Evolutionary conservation across 1,284 basidiomycete genomes (phyloP), one percentile per base, ranked within the genome.

Genomic region (Sphaerobolus stellatus): DNA sequence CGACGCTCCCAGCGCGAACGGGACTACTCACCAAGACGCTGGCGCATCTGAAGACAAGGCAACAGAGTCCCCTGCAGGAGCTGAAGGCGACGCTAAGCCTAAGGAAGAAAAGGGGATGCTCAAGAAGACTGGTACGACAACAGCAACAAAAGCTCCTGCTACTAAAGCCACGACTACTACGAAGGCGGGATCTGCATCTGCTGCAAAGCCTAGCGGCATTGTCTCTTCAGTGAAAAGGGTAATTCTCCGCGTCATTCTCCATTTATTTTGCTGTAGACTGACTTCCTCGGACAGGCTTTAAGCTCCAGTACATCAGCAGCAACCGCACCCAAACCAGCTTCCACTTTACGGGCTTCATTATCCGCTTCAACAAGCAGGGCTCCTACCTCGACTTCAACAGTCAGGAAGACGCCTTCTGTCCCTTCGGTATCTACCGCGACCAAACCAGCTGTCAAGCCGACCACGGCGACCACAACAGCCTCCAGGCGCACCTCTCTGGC

Each of bases 391-490:
- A 49, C 47, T 36, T 27, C 53, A 8, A 18, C 53, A 20, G 36
- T 41, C 18, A 49, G 43, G 46, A 41, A 38, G 25, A 29, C 53
- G 13, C 24, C 53, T 44, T 48, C 47, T 29, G 41, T 20, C 13
- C 22, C 22, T 13, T 18, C 41, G 18, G 20, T 43, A 4, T 24
- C 41, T 43, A 24, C 41, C 11, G 22, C 41, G 8, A 43, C 28
- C 47, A 40, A 46, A 27, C 25, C 22, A 16, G 20, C 38, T 29
- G 24, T 53, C 13, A 48, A 30, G 16, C 41, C 41, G 13, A 13
- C 41, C 14, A 43, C 78, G 53, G 75, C 80, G 63, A 72, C 76
- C 44, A 58, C 56, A 5, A 66, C 62, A 56, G 53, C 66, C 18
- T 11, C 59, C 2, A 25, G 59, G 14, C 40, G 62, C 16, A 56